These are phyloP conservation scores for Prinsepia uniflora DNA, from an alignment of 306 rosid species.

Conservation along the genomic window DNA sequence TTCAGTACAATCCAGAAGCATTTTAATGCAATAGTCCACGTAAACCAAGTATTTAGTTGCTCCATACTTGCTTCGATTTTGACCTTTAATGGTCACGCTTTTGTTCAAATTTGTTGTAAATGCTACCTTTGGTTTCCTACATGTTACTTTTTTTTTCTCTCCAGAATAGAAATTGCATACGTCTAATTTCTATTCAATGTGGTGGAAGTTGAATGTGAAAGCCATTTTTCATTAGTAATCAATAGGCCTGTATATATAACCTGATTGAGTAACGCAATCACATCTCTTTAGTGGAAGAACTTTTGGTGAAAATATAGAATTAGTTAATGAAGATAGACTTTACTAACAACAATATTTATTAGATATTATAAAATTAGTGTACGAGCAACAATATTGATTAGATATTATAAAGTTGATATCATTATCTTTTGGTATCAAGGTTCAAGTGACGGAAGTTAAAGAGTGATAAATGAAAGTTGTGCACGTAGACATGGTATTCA, in stretches of 20 bases:
- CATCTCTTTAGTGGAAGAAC: not conserved
- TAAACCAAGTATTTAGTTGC: constrained; percentile 55
- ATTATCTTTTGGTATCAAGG: not conserved
- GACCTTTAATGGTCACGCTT: not conserved
- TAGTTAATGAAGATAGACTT: not conserved
- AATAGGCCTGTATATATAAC: not conserved
- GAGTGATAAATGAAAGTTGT: not conserved
- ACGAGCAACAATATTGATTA: not conserved
- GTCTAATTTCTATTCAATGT: not conserved
- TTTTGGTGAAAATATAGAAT: not conserved
- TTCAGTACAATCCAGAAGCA: constrained; percentile 70
- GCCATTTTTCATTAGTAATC: not conserved
- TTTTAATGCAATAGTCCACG: constrained; percentile 66
- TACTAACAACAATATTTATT: not conserved
- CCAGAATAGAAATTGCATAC: not conserved
- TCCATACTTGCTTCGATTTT: constrained; percentile 23
- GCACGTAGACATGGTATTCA: not conserved
- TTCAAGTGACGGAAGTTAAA: not conserved
- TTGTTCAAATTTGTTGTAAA: not conserved
- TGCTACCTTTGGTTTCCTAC: not conserved
- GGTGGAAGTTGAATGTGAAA: not conserved
- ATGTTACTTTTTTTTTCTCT: not conserved
- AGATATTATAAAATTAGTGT: not conserved
- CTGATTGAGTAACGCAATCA: constrained; percentile 7
- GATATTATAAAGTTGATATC: not conserved